Conservation (phyloP, 1,284 basidiomycete species). For the Stygiomarasmius scandens region DNA sequence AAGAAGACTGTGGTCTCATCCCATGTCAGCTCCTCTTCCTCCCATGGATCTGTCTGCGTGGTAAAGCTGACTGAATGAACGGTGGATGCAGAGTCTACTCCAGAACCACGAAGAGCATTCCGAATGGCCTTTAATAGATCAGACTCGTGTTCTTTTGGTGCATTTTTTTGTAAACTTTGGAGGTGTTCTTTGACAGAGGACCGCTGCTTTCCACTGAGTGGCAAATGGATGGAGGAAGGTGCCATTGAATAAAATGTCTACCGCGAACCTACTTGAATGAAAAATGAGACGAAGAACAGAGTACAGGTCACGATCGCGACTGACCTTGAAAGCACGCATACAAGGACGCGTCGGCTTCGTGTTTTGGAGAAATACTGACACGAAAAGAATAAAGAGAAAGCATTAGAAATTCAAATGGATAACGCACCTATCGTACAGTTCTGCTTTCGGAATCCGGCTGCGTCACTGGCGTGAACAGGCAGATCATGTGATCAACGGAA, state of each 20-base stretch:
- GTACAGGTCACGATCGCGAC: not conserved
- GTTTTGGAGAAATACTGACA: not conserved
- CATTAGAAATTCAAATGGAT: not conserved
- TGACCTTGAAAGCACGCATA: not conserved
- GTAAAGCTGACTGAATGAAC: conserved; percentile 43
- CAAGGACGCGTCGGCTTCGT: not conserved
- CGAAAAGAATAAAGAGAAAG: not conserved
- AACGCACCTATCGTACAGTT: not conserved
- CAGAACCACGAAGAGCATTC: conserved; percentile 51
- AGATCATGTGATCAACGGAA: not conserved
- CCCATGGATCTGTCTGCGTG: conserved; percentile 35
- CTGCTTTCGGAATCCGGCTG: too few species aligned
- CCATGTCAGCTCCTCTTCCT: conserved; percentile 70
- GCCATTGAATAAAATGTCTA: too few species aligned
- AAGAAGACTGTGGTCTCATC: conserved; percentile 67
- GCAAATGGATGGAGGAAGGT: not conserved
- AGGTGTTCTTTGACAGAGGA: not conserved
- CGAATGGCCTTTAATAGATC: conserved; percentile 54
- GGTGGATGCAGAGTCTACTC: conserved; percentile 38
- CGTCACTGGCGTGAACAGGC: too few species aligned
- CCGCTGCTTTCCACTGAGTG: not conserved
- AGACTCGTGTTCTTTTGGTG: conserved; percentile 30
- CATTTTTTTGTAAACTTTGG: not conserved
- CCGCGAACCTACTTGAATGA: not conserved
- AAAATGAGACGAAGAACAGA: not conserved